Conservation (phyloP, 805 yeast species). For the Kuraishia ogatae region DNA sequence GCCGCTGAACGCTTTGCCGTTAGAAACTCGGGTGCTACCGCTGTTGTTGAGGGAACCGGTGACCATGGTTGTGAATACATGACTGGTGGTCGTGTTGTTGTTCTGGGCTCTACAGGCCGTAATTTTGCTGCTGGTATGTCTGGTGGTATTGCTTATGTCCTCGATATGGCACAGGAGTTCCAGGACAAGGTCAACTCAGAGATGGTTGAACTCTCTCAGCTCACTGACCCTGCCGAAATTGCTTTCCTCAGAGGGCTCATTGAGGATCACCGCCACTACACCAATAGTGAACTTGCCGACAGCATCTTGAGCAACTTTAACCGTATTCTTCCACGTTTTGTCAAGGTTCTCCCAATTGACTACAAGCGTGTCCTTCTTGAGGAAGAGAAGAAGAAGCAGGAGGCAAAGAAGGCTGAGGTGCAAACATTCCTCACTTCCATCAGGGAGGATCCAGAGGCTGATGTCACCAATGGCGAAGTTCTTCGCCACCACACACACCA, state of each 20-base stretch:
- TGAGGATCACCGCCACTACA: constrained; percentile 93
- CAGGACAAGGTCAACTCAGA: constrained; percentile 69
- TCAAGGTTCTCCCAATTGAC: constrained; percentile 87
- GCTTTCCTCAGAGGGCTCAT: constrained; percentile 88
- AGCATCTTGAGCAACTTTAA: constrained; percentile 79
- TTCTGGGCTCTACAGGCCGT: constrained; percentile 85
- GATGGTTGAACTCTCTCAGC: constrained; percentile 69
- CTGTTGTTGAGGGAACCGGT: constrained; percentile 95
- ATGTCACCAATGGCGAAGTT: constrained; percentile 85
- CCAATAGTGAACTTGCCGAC: constrained; percentile 85
- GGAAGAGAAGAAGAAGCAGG: constrained; percentile 57
- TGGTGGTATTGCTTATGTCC: constrained; percentile 97
- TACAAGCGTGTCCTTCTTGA: constrained; percentile 82
- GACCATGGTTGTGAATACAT: constrained; percentile 99
- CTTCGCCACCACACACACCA: constrained; percentile 40
- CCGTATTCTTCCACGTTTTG: constrained; percentile 79
- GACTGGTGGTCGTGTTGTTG: constrained; percentile 98
- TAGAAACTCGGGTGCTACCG: constrained; percentile 96
- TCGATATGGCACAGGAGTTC: constrained; percentile 93
- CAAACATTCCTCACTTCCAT: constrained; percentile 58
- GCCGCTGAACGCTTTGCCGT: constrained; percentile 99
- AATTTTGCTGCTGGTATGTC: constrained; percentile 98
- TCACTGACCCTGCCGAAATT: constrained; percentile 84
- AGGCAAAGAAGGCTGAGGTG: constrained; percentile 59
- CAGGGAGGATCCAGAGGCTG: constrained; percentile 77